These are phyloP conservation scores for Plantago elongata DNA, from an alignment of 257 asterid species.

Conservation along the genomic window DNA sequence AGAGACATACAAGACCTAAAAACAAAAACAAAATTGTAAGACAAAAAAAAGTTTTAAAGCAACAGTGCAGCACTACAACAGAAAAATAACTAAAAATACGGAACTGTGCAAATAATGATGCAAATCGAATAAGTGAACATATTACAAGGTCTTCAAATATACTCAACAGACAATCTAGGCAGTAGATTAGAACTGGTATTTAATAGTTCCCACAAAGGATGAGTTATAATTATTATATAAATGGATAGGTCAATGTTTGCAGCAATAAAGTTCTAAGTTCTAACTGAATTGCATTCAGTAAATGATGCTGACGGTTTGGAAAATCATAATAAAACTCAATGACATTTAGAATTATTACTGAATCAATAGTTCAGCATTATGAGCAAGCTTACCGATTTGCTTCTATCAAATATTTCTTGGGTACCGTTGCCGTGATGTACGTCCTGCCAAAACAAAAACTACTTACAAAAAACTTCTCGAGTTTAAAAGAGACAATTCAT, in stretches of 20 bases:
- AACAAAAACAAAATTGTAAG: slow-evolving; percentile 2
- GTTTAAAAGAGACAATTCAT: slow-evolving; percentile 6
- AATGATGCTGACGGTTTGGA: too few relatives aligned
- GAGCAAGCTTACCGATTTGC: slow-evolving; percentile 63
- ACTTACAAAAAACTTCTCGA: slow-evolving; percentile 21
- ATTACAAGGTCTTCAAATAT: too few relatives aligned
- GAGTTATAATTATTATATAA: too few relatives aligned
- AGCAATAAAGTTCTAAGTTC: too few relatives aligned
- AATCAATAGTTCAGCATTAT: slow-evolving; percentile 11
- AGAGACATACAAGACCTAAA: slow-evolving; percentile 91
- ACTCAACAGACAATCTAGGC: too few relatives aligned
- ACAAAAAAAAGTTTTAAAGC: slow-evolving; percentile 3
- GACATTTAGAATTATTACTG: slow-evolving; percentile 8
- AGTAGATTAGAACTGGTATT: too few relatives aligned
- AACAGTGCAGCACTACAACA: slow-evolving; percentile 13
- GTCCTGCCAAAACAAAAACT: slow-evolving; percentile 49
- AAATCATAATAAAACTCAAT: slow-evolving; percentile 5
- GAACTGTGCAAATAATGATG: slow-evolving; percentile 15
- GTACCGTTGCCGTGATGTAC: slow-evolving; percentile 99
- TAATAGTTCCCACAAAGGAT: too few relatives aligned
- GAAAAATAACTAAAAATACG: slow-evolving; percentile 7
- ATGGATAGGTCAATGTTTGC: too few relatives aligned
- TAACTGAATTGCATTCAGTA: too few relatives aligned
- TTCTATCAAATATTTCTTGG: slow-evolving; percentile 87
- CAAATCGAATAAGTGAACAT: slow-evolving; percentile 10